Evolutionary conservation across 2,329 filamentous ascomycete genomes (phyloP), one percentile per base, ranked within the genome.

Genomic region (Neopestalotiopsis rosae): DNA sequence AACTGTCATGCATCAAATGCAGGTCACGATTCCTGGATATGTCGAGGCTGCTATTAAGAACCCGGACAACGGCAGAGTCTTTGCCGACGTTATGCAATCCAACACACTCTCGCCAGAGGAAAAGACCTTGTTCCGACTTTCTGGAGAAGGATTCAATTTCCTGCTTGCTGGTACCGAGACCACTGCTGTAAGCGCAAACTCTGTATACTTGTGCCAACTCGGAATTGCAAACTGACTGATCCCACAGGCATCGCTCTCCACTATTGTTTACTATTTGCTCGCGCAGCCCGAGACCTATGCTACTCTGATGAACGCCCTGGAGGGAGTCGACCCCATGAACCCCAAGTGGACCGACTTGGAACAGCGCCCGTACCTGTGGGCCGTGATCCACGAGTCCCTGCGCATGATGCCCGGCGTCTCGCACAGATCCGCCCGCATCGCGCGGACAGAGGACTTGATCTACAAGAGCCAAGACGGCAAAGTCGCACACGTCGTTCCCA

Each of bases 101-200:
- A 74, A 76, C 52, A 34, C 71, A 9, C 75, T 82, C 3, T 78
- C 81, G 0, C 68, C 72, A 9, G 68, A 72, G 4, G 80, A 82
- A 70, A 83, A 82, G 72, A 74, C 72, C 9, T 72, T 77, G 5
- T 71, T 71, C 17, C 75, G 78, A 2, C 77, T 83, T 12, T 78
- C 77, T 10, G 80, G 82, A 13, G 82, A 83, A 61, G 81, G 79
- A 3, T 79, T 81, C 65, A 76, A 77, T 9, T 72, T 82, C n/a
- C 74, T 82, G 4, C 74, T 79, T 65, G 81, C 80, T 2, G 82
- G 81, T 12, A 82, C 81, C 2, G 76, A 83, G 68, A 84, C 82
- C 4, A 83, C 81, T 4, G 71, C 74, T 14, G 73, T 72, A 67
- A 68, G 30, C 24, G 79, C 78, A 1, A 20, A 12, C 9, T 34